Evolutionary conservation across 2,329 filamentous ascomycete genomes (phyloP).

Genomic region (Drechslerella stenobrocha): DNA sequence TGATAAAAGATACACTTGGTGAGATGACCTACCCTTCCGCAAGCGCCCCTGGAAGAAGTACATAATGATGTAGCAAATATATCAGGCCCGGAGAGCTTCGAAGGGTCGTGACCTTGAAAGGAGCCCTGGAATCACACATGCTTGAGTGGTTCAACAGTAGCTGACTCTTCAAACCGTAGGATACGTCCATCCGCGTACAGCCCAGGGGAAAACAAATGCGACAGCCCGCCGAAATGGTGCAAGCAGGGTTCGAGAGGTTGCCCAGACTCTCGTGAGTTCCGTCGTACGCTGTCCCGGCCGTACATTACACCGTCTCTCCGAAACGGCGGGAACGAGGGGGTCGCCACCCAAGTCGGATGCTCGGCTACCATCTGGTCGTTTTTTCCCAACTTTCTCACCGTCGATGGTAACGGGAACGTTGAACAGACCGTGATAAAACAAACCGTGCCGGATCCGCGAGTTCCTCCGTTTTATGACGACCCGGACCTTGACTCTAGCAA

Average conservation of each 20-base stretch:
- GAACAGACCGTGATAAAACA: neutral
- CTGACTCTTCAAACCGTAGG: no score
- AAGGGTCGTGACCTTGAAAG: neutral
- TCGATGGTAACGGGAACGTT: neutral
- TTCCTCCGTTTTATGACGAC: conserved; percentile 10
- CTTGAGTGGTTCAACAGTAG: no score
- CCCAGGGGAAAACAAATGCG: neutral
- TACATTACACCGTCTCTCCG: neutral
- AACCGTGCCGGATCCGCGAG: conserved; percentile 1
- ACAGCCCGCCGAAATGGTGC: conserved; percentile 8
- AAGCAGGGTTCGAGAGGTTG: conserved; percentile 3
- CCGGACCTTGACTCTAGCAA: neutral
- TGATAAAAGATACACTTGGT: conserved; percentile 30
- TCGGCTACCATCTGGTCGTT: conserved; percentile 26
- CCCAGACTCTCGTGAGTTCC: conserved; percentile 15
- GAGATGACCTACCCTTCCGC: conserved; percentile 9
- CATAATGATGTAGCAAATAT: no score
- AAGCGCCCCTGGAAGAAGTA: no score
- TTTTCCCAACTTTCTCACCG: conserved; percentile 22
- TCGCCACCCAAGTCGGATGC: conserved; percentile 18
- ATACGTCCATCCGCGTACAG: conserved; percentile 9
- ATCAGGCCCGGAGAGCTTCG: no score
- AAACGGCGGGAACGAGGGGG: neutral
- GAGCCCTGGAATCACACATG: no score
- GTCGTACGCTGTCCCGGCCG: conserved; percentile 18